Evolutionary conservation across 371 early-diverging fungal species (phyloP), one percentile per base, ranked within the genome.

Genomic region (Globomyces sp.): DNA sequence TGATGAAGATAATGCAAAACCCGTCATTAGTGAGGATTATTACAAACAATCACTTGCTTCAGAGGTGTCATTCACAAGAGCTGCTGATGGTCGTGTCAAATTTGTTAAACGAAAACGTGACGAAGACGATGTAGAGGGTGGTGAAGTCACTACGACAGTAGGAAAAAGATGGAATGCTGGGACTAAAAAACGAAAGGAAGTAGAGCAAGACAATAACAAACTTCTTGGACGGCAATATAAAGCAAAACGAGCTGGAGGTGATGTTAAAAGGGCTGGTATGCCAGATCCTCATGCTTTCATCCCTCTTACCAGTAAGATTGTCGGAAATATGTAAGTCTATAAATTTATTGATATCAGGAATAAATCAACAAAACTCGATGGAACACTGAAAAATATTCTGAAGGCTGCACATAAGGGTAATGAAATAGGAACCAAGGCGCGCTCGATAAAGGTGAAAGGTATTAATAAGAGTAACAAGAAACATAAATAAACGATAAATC

Each of bases 261-360:
- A 98, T 85, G 87, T 95, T 66, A 94, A 94, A 81, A 85, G 84
- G 67, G 84, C 85, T 69, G 91, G 90, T 44, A 87, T 87, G 70
- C 83, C 92, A 4, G 96, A 97, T 77, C 98, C 98, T 47, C 95
- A 85, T 73, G 93, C 95, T n/a, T 98, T 96, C 77, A 86, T 98
- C 52, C 96, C 98, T 57, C 82, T 98, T 10, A 71, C 72, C 44
- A 70, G 71, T 45, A 77, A 82, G 52, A 73, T 77, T 44, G 82
- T 79, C 13, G 75, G 74, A 57, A 68, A 68, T 51, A 70, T 67
- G 73, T 24, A 24, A 24, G 24, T 24, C 24, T 24, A 24, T 73
- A 67, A 41, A 64, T 73, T 37, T 45, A 13, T 2, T 11, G 45
- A 55, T 2, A 41, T 37, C n/a, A 66, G 67, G 65, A 64, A 71